Percentiles rank a stretch among this genome's conserved stretches.
Evolutionary conservation across 495 filamentous ascomycete genomes (phyloP).

Genomic region (Aspergillus nanangensis): DNA sequence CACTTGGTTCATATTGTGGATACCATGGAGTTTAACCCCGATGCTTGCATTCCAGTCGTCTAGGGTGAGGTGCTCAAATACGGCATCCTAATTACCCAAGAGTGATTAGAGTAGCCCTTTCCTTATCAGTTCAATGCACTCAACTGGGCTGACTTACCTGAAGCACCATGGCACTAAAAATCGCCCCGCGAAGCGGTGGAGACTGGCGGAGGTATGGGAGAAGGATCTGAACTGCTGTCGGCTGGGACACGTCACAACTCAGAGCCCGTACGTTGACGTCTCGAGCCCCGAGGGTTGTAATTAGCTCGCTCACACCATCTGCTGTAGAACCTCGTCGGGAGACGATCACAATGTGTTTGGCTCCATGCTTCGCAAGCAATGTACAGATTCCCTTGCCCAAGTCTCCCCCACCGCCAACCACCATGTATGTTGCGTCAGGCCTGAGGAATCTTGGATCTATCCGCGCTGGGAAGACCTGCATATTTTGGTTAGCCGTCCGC

Average conservation of each 20-base stretch:
- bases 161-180: slow-evolving; percentile 40
- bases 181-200: slow-evolving; percentile 30
- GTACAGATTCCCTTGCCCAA: slow-evolving; percentile 54
- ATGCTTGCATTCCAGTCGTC: slow-evolving; percentile 36
- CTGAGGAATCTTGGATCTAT: slow-evolving; percentile 34
- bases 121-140: too few relatives aligned
- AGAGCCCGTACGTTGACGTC: slow-evolving; percentile 24
- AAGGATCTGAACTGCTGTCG: too few relatives aligned
- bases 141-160: slow-evolving; percentile 10
- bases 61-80: slow-evolving; percentile 43
- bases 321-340: slow-evolving; percentile 26
- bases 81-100: slow-evolving; percentile 33
- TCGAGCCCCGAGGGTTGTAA: slow-evolving; percentile 27
- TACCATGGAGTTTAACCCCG: slow-evolving; percentile 43
- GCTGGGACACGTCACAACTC: too few relatives aligned
- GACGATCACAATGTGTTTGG: slow-evolving; percentile 49
- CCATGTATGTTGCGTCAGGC: slow-evolving; percentile 36
- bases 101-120: too few relatives aligned
- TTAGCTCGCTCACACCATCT: slow-evolving; percentile 22
- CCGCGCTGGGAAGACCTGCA: too few relatives aligned
- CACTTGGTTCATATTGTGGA: slow-evolving; percentile 53
- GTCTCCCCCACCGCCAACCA: slow-evolving; percentile 53
- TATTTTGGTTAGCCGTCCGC: too few relatives aligned
- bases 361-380: slow-evolving; percentile 58
- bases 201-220: slow-evolving; percentile 9